Conservation (phyloP, 306 rosid genomes). For the Hippophae rhamnoides region DNA sequence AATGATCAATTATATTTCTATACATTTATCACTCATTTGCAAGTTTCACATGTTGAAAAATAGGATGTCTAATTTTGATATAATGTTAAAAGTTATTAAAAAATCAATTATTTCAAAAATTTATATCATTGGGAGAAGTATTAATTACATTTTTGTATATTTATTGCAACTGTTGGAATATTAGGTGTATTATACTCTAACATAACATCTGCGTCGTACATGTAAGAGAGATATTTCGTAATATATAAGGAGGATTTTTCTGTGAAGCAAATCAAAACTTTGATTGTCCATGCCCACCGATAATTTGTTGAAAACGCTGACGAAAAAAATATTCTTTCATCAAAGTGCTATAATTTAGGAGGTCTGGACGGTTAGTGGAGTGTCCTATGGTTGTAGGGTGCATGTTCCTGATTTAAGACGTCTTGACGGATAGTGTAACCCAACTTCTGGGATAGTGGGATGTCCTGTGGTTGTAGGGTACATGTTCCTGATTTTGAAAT, state of each 20-base stretch:
- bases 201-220: no score
- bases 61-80: no score
- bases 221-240: no score
- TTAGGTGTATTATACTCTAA: no score
- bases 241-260: background rate
- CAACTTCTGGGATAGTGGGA: constrained; percentile 1
- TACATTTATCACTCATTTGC: no score
- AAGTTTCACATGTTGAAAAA: no score
- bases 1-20: no score
- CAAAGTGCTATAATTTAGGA: constrained; percentile 13
- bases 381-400: constrained; percentile 23
- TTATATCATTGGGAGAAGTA: no score
- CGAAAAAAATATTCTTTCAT: constrained; percentile 11
- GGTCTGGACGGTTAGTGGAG: constrained; percentile 11
- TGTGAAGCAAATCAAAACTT: constrained; percentile 18
- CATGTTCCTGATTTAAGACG: constrained; percentile 15
- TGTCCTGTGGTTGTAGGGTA: constrained; percentile 23
- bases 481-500: constrained; percentile 9
- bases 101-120: no score
- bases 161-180: no score
- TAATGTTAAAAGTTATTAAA: no score
- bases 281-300: constrained; percentile 22
- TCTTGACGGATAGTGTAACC: constrained; percentile 3
- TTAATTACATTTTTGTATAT: no score
- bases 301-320: constrained; percentile 14